Evolutionary conservation across 1,139 yeast species (phyloP).

Genomic region (Candida buenavistaensis): DNA sequence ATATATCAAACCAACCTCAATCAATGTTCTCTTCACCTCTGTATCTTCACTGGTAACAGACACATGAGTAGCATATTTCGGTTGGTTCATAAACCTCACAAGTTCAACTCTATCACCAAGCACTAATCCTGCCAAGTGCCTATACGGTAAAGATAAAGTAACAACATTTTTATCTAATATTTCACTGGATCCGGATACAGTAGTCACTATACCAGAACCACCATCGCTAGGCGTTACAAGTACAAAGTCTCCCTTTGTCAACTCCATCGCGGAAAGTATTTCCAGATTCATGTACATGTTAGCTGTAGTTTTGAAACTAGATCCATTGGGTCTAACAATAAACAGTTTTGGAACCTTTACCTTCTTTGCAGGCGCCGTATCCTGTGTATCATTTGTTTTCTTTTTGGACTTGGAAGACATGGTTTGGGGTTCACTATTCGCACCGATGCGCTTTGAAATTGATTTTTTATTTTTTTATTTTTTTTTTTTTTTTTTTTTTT

Average conservation of each 20-base stretch:
- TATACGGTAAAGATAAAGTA: constrained; percentile 46
- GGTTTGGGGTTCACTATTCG: too few relatives aligned
- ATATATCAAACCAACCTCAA: constrained; percentile 53
- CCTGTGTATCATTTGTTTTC: constrained; percentile 18
- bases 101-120: constrained; percentile 73
- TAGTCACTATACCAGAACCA: constrained; percentile 47
- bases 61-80: constrained; percentile 44
- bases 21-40: constrained; percentile 24
- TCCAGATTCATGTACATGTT: constrained; percentile 53
- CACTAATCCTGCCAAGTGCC: constrained; percentile 57
- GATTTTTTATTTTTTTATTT: constrained; percentile 1
- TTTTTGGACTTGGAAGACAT: constrained; percentile 37
- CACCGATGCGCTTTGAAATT: too few relatives aligned
- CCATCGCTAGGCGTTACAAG: constrained; percentile 48
- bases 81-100: constrained; percentile 46
- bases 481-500: too few relatives aligned
- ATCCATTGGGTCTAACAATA: constrained; percentile 59
- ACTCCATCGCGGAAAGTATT: constrained; percentile 52
- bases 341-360: constrained; percentile 47
- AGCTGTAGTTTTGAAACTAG: constrained; percentile 30
- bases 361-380: constrained; percentile 34
- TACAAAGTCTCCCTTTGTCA: constrained; percentile 56
- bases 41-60: constrained; percentile 13
- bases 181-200: constrained; percentile 39
- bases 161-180: constrained; percentile 52